A percentile compares a stretch with the other conserved stretches of the same genome.
Evolutionary conservation across 768 basidiomycete species (phyloP).

Genomic region (Tricholoma saponaceum): DNA sequence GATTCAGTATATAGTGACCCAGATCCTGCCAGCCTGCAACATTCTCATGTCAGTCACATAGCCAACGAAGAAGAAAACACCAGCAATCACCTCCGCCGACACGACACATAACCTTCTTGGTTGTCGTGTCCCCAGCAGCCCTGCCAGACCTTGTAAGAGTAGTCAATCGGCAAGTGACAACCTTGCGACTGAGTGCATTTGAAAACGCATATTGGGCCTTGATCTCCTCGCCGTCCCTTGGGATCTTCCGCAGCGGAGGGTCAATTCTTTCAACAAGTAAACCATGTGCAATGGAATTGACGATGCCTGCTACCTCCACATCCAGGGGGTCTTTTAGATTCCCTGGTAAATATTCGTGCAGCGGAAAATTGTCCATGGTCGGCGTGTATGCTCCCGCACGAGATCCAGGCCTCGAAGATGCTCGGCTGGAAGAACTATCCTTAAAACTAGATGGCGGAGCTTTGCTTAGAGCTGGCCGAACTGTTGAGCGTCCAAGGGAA

Average conservation of each 20-base stretch:
- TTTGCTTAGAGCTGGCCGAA: conserved; percentile 37
- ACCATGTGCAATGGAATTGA: conserved; percentile 75
- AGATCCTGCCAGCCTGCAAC: conserved; percentile 77
- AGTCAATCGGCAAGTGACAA: conserved; percentile 76
- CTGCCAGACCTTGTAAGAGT: conserved; percentile 63
- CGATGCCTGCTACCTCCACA: conserved; percentile 67
- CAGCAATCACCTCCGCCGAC: conserved; percentile 72
- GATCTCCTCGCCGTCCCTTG: conserved; percentile 73
- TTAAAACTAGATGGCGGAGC: conserved; percentile 76
- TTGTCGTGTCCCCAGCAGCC: conserved; percentile 44
- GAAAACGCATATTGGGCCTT: conserved; percentile 83
- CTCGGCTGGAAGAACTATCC: conserved; percentile 50
- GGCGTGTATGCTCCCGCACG: conserved; percentile 66
- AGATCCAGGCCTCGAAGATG: conserved; percentile 63
- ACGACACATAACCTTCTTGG: conserved; percentile 89
- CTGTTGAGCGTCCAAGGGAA: conserved; percentile 32
- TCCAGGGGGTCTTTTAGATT: conserved; percentile 81
- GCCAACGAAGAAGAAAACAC: not conserved
- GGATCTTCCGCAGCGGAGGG: conserved; percentile 60
- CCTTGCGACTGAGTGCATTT: conserved; percentile 66
- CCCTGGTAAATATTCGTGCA: conserved; percentile 60
- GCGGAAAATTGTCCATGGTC: conserved; percentile 43
- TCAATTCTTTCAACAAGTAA: conserved; percentile 78
- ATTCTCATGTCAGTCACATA: conserved; percentile 8
- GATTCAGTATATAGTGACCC: conserved; percentile 70